These are phyloP conservation scores for Vaccinium darrowii DNA, from an alignment of 148 eudicot species.

Conservation along the genomic window DNA sequence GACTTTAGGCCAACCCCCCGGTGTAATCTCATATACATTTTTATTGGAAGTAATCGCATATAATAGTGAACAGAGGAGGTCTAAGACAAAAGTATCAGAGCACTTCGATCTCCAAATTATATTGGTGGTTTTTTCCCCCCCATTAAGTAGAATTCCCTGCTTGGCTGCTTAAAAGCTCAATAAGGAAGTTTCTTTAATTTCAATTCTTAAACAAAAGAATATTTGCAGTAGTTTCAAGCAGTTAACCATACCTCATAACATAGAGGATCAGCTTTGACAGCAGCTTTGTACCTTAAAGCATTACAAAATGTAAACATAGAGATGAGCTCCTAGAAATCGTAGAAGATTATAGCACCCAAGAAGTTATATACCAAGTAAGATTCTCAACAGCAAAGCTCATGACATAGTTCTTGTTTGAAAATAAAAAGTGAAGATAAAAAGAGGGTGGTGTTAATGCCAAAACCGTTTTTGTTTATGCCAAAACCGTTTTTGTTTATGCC, in stretches of 20 bases:
- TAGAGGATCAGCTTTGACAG: conserved; percentile 88
- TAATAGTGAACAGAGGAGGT: background rate
- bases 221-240: background rate
- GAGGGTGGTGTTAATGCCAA: too few relatives aligned
- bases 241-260: conserved; percentile 79
- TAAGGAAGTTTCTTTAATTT: background rate
- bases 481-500: too few relatives aligned
- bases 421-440: too few relatives aligned
- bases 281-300: conserved; percentile 82
- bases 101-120: background rate
- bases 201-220: background rate
- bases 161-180: background rate
- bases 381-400: too few relatives aligned
- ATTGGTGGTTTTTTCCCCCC: background rate
- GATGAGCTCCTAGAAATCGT: background rate
- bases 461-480: too few relatives aligned
- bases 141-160: conserved; percentile 3
- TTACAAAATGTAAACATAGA: conserved; percentile 1
- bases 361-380: too few relatives aligned
- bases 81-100: background rate
- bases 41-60: too few relatives aligned
- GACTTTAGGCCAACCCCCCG: background rate
- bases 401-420: too few relatives aligned
- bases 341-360: too few relatives aligned
- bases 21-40: background rate